phyloP scores from a whole-genome alignment of 129 eudicot species.

The Flaveria ramosissima region DNA sequence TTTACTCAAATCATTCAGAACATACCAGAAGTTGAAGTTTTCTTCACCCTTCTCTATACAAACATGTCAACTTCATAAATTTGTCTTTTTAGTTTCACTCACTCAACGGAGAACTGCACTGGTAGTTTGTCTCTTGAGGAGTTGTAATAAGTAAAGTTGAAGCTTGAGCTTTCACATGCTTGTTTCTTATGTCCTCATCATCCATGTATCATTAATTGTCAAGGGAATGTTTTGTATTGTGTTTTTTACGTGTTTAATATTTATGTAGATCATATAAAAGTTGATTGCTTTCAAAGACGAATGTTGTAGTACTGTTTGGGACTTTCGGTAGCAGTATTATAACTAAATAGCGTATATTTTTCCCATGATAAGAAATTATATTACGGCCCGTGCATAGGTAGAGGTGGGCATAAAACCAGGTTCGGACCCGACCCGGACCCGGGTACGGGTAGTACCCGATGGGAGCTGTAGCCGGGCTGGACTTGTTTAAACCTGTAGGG shows the following conservation, averaged over 20 bases:
- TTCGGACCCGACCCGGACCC: too few species aligned
- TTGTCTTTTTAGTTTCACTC: not conserved
- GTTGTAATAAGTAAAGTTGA: constrained; percentile 3
- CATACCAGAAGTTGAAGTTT: constrained; percentile 78
- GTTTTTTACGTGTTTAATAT: not conserved
- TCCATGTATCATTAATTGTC: not conserved
- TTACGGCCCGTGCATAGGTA: not conserved
- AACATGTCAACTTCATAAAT: constrained; percentile 44
- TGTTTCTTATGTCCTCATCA: not conserved
- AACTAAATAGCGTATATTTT: not conserved
- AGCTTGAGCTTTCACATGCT: not conserved
- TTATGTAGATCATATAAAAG: not conserved
- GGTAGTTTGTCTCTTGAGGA: not conserved
- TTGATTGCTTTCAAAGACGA: not conserved
- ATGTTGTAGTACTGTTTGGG: not conserved
- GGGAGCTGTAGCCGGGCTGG: too few species aligned
- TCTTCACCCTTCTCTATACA: constrained; percentile 84
- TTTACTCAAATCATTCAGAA: constrained; percentile 56
- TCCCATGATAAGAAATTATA: not conserved
- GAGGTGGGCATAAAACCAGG: too few species aligned
- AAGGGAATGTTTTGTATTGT: constrained; percentile 1
- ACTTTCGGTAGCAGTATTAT: not conserved
- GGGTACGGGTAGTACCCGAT: too few species aligned
- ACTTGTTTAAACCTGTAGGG: too few species aligned
- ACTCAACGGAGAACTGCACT: not conserved